A percentile compares a stretch with the other conserved stretches of the same genome.
Conservation (phyloP, 495 filamentous ascomycete genomes). For the Achaetomiella virescens region DNA sequence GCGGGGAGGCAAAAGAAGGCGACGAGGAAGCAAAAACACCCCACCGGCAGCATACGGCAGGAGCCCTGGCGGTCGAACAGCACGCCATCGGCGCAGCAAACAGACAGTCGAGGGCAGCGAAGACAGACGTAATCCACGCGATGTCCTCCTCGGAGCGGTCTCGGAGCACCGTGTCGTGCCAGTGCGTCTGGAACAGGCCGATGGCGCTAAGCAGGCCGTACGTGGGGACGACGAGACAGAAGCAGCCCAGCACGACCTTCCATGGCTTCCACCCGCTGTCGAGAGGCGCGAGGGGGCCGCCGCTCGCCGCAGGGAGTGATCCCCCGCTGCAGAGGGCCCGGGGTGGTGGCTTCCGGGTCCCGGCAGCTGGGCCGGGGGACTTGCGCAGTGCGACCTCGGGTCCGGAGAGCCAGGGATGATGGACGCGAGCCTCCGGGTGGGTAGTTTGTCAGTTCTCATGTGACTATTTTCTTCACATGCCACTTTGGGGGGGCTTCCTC, state of each 20-base stretch:
- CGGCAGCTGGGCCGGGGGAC: too few relatives aligned
- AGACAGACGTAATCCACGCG: conserved; percentile 30
- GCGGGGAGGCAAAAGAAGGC: conserved; percentile 26
- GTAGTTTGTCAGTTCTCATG: too few relatives aligned
- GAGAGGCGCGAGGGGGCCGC: not conserved
- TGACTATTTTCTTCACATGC: too few relatives aligned
- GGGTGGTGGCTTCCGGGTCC: too few relatives aligned
- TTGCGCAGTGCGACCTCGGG: too few relatives aligned
- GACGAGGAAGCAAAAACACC: conserved; percentile 15
- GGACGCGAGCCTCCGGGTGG: too few relatives aligned
- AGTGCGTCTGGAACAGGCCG: conserved; percentile 28
- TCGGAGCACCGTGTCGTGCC: conserved; percentile 19
- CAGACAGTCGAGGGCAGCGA: conserved; percentile 25
- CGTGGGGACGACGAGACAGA: conserved; percentile 21
- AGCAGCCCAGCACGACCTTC: conserved; percentile 24
- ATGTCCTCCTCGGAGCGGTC: conserved; percentile 14
- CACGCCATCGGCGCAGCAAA: conserved; percentile 18
- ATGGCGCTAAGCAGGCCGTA: conserved; percentile 28
- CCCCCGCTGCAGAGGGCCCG: too few relatives aligned
- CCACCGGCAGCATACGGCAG: conserved; percentile 14
- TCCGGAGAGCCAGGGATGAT: too few relatives aligned
- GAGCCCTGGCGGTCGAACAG: conserved; percentile 22
- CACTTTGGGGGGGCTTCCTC: too few relatives aligned
- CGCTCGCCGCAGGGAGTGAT: too few relatives aligned
- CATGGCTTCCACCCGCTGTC: conserved; percentile 20